A percentile compares a stretch with the other conserved stretches of the same genome.
These are phyloP conservation scores for Ustilago crameri DNA, from an alignment of 1,284 basidiomycete species.

Conservation along the genomic window DNA sequence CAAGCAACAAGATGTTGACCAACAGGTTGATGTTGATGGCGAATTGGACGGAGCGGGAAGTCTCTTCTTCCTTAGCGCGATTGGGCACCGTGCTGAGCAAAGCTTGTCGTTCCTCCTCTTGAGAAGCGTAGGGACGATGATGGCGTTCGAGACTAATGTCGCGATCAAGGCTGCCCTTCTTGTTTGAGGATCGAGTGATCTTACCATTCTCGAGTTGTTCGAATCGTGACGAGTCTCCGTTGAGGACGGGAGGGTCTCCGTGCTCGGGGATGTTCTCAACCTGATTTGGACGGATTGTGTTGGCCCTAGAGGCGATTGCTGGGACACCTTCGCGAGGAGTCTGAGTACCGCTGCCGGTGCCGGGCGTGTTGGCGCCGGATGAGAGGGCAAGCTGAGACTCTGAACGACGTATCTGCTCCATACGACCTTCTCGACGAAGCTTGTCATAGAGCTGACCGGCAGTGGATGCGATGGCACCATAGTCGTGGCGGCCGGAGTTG, in stretches of 20 bases:
- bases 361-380: conserved; percentile 22
- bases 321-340: conserved; percentile 26
- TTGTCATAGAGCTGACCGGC: conserved; percentile 48
- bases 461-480: conserved; percentile 32
- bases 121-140: conserved; percentile 31
- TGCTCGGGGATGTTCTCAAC: conserved; percentile 38
- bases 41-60: conserved; percentile 56
- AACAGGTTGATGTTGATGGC: conserved; percentile 65
- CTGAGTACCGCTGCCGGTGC: conserved; percentile 15
- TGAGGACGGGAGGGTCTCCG: not conserved
- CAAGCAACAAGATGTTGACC: conserved; percentile 71
- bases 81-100: conserved; percentile 64
- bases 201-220: conserved; percentile 16
- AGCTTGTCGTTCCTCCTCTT: conserved; percentile 57
- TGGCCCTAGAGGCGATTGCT: conserved; percentile 17
- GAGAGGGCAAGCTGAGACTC: conserved; percentile 44
- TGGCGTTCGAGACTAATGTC: conserved; percentile 25
- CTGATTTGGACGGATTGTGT: conserved; percentile 35
- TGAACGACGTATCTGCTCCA: conserved; percentile 43
- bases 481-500: conserved; percentile 15
- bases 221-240: not conserved
- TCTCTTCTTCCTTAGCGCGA: conserved; percentile 57
- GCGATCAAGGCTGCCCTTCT: conserved; percentile 33
- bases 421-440: conserved; percentile 41
- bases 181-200: conserved; percentile 4